Base-by-base conservation (phyloP, 1,139 yeast species). In the Kodamaea ohmeri region DNA sequence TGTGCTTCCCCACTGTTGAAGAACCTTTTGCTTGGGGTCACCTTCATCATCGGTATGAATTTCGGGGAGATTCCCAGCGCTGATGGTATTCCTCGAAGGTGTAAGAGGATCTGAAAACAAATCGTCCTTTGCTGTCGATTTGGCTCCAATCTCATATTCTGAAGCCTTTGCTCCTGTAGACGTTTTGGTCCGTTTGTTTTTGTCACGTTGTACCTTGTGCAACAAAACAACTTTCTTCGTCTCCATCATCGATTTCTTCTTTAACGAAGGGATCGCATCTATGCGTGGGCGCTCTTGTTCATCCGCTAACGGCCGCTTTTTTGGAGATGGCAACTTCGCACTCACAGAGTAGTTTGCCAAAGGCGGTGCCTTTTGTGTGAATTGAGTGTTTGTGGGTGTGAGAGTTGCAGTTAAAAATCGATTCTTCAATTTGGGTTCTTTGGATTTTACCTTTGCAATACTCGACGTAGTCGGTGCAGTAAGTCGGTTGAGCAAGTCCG, bases 1-100 rank as follows among this genome's bases (percentile, higher is more conserved):
- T 0, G 87, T 72, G 41, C 73, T 71, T 1, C 92, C 95, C 95
- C 95, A 86, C 27, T 73, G 75, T 42, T 78, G 75, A 26, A 84
- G 56, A 6, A 80, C 72, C 20, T 54, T 56, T 24, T 49, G 47
- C 15, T 49, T 46, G 34, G 66, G 65, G 8, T 68, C 70, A 13
- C 70, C 75, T 40, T 73, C 77, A 26, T 80, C 81, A 40, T 78
- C 80, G 1, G 78, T 71, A 5, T 60, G 64, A 15, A 75, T 71
- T 26, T 71, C 76, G 0, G 80, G 80, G 17, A 75, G 54, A 14
- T 43, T 53, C 9, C 52, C 52, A 2, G 63, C 54, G 4, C 51
- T 17, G 51, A 37, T 33, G 4, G 35, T 31, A 6, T 21, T 21
- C 29, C 34, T 31, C 2, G 31, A 16, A 2, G 40, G 40, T 4